These are phyloP conservation scores for Aspergillus novofumigatus DNA, from an alignment of 2,329 filamentous ascomycete species.

Conservation along the genomic window DNA sequence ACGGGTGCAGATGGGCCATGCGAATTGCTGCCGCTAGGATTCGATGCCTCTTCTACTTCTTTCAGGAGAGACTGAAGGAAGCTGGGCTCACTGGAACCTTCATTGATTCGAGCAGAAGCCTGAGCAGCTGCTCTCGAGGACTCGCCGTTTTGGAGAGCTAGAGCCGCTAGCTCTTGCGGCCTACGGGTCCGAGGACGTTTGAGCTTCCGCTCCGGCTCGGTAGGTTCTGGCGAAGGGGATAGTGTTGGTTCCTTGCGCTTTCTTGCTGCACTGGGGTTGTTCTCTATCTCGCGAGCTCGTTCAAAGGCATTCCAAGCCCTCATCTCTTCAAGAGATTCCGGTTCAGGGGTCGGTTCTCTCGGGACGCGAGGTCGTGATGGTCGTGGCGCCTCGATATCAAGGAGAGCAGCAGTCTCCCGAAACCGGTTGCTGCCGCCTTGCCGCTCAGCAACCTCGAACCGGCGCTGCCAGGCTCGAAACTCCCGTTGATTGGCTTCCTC, in stretches of 20 bases:
- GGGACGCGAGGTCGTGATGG: slow-evolving; percentile 38
- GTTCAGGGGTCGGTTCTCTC: slow-evolving; percentile 48
- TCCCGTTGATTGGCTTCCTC: slow-evolving; percentile 53
- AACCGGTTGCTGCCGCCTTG: slow-evolving; percentile 73
- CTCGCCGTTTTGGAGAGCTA: slow-evolving; percentile 40
- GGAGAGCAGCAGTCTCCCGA: slow-evolving; percentile 60
- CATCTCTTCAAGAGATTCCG: slow-evolving; percentile 74
- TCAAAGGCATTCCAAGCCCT: slow-evolving; percentile 89
- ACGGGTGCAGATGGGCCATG: slow-evolving; percentile 29
- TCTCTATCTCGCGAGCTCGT: slow-evolving; percentile 68
- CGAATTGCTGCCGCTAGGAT: slow-evolving; percentile 25
- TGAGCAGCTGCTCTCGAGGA: slow-evolving; percentile 33
- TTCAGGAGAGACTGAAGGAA: slow-evolving; percentile 83
- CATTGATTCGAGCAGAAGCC: slow-evolving; percentile 30
- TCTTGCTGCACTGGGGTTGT: slow-evolving; percentile 44
- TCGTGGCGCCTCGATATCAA: slow-evolving; percentile 48
- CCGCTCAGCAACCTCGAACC: slow-evolving; percentile 74
- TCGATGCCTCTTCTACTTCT: slow-evolving; percentile 67
- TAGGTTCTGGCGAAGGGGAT: slow-evolving; percentile 66
- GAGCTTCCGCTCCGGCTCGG: slow-evolving; percentile 72
- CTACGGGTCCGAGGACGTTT: slow-evolving; percentile 82
- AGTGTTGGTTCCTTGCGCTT: slow-evolving; percentile 60
- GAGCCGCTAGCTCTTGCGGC: slow-evolving; percentile 50
- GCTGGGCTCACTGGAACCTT: slow-evolving; percentile 58
- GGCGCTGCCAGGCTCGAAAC: slow-evolving; percentile 72